Base-by-base conservation (phyloP, 805 yeast genomes). In the Vanderwaltozyma verrucispora region DNA sequence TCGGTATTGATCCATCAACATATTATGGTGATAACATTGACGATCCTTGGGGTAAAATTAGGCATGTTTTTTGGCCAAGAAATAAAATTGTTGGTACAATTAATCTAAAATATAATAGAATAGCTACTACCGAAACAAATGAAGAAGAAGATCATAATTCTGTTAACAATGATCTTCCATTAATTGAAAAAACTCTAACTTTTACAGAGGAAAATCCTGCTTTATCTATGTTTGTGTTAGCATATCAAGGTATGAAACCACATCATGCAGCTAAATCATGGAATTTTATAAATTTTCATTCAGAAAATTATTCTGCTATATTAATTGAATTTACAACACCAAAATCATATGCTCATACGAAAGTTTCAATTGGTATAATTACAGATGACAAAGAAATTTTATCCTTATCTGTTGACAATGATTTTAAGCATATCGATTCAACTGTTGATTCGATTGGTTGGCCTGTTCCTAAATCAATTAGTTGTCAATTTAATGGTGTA, bases 211-310 rank as follows among this genome's bases (percentile, higher is more conserved):
- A 50, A 7, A 43, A 47, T 9, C 54, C 59, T 18, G 65, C 64
- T 20, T 49, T 42, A 14, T 71, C 86, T 35, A 82, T 92, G 94
- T 88, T 77, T 56, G 95, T 89, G 37, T 80, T 84, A 89, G 98
- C 98, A 6, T 66, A 86, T 49, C 98, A 92, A 67, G 97, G 97
- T 44, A 88, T 92, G 97, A 92, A 92, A 63, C 98, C 98, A 8
- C 96, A 92, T 62, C 98, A 92, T 63, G 96, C 96, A 26, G 98
- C 98, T 39, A 85, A 94, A 43, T 65, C 86, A 17, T 92, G 98
- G 98, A 92, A 89, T 64, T 92, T 92, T 59, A 63, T 84, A 44
- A 81, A 85, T 63, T 89, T 83, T 71, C 95, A 85, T 57, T 80
- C 92, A 15, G 71, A 76, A 36, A 65, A 76, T 28, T 68, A 72